Evolutionary conservation across 2,329 filamentous ascomycete genomes (phyloP), one percentile per base, ranked within the genome.

Genomic region (Grosmannia clavigera): DNA sequence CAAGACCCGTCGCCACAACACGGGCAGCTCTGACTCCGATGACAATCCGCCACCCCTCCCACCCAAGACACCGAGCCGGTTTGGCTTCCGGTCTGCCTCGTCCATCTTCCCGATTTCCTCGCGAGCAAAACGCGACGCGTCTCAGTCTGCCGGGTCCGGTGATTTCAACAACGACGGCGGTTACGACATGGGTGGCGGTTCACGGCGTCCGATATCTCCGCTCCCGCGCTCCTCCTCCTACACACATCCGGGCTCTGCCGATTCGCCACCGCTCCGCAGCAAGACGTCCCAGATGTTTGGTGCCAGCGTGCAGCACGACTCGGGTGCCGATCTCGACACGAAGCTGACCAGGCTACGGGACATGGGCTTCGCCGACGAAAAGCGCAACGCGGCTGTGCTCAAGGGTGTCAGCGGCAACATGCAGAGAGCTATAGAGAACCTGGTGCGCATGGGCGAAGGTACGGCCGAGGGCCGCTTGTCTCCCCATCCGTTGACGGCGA

Each of bases 331-430:
- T 65, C 79, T 85, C 59, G 90, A 95, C 52, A 78, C 81, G 57
- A 97, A 97, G 71, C 73, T 97, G 70, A 77, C 78, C 3, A 85
- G 83, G 58, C 75, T 99, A 61, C 82, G 85, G 60, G 91, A 96
- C 60, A 95, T 97, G 91, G 94, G 94, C 0, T 99, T 99, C 67
- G 77, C 76, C 4, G 91, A 99, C 69, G 84, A 87, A 51, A 88
- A 87, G 66, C 83, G 88, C 61, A 97, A 96, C 68, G 79, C 83
- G 5, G 48, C 87, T 58, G 84, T 96, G 31, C 75, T 99, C 22
- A 92, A 91, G 69, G 87, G 88, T 3, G 80, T 95, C 35, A 85
- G 87, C 68, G 92, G 92, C 4, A 92, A 94, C 68, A 70, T 99
- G 61, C 90, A 96, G 66, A 87, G 84, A 70, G 85, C 92, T 0